Conservation (phyloP, 1,139 yeast genomes). For the Kluyveromyces sp. region DNA sequence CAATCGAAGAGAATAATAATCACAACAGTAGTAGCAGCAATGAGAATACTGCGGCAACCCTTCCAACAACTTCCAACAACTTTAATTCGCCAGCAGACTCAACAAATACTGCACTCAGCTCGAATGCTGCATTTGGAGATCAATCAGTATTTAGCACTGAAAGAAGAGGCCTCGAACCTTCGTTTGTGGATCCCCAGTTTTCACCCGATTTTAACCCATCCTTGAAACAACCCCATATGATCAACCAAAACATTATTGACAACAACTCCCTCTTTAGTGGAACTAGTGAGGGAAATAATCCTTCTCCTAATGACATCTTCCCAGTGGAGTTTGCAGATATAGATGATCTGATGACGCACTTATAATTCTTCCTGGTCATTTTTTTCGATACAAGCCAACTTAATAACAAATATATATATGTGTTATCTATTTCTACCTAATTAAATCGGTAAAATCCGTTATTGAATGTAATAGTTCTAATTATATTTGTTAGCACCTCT, state of each 20-base stretch:
- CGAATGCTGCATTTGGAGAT: constrained; percentile 9
- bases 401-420: neutral
- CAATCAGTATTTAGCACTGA: constrained; percentile 5
- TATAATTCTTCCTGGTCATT: neutral
- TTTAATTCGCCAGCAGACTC: constrained; percentile 2
- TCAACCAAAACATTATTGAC: constrained; percentile 7
- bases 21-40: too few species aligned
- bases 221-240: constrained; percentile 4
- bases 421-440: too few species aligned
- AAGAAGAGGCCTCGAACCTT: constrained; percentile 3
- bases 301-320: constrained; percentile 10
- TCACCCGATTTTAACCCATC: constrained; percentile 11
- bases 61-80: neutral
- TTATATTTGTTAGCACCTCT: too few species aligned
- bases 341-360: constrained; percentile 21
- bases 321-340: constrained; percentile 19
- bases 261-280: constrained; percentile 4
- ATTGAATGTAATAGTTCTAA: too few species aligned
- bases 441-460: too few species aligned
- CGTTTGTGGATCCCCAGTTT: constrained; percentile 2
- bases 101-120: constrained; percentile 5
- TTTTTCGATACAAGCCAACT: too few species aligned
- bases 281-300: constrained; percentile 4
- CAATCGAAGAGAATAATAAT: neutral
- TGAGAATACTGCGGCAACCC: neutral